These are phyloP conservation scores for Aspergillus olivimuriae DNA, from an alignment of 495 filamentous ascomycete species.

Conservation along the genomic window DNA sequence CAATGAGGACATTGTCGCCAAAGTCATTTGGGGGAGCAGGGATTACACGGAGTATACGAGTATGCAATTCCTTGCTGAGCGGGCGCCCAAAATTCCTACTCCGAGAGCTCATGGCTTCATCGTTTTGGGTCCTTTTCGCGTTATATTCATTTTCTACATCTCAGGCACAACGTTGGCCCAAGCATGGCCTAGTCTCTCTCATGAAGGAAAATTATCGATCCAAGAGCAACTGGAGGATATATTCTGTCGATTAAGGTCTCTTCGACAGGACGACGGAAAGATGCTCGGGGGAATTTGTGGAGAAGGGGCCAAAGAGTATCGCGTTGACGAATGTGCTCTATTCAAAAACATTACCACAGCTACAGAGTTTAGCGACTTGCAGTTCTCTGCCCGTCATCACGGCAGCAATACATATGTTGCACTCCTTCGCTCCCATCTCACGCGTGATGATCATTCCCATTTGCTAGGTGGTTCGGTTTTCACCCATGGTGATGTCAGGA, in stretches of 20 bases:
- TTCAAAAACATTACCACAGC: conserved; percentile 23
- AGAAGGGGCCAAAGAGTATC: conserved; percentile 28
- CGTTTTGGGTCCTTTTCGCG: conserved; percentile 14
- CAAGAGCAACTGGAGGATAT: conserved; percentile 25
- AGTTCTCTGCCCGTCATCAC: conserved; percentile 25
- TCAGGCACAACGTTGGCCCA: conserved; percentile 20
- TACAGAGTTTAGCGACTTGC: conserved; percentile 24
- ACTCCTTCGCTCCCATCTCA: conserved; percentile 21
- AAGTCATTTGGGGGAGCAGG: conserved; percentile 15
- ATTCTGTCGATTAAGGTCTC: conserved; percentile 22
- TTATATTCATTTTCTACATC: conserved; percentile 31
- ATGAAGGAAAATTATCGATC: conserved; percentile 25
- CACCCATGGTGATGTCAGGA: conserved; percentile 33
- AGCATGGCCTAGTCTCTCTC: conserved; percentile 19
- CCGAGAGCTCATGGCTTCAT: conserved; percentile 28
- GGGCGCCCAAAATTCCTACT: conserved; percentile 23
- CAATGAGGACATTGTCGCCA: conserved; percentile 22
- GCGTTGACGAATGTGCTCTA: conserved; percentile 9
- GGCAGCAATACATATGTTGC: conserved; percentile 19
- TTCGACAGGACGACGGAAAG: conserved; percentile 14
- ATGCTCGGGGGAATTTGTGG: conserved; percentile 23
- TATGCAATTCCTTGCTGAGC: conserved; percentile 26
- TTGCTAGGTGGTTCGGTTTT: conserved; percentile 20
- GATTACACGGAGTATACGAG: conserved; percentile 29
- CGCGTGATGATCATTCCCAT: conserved; percentile 8